Base-by-base conservation (phyloP, 352 stramenopile genomes). In the Globisporangium solare region DNA sequence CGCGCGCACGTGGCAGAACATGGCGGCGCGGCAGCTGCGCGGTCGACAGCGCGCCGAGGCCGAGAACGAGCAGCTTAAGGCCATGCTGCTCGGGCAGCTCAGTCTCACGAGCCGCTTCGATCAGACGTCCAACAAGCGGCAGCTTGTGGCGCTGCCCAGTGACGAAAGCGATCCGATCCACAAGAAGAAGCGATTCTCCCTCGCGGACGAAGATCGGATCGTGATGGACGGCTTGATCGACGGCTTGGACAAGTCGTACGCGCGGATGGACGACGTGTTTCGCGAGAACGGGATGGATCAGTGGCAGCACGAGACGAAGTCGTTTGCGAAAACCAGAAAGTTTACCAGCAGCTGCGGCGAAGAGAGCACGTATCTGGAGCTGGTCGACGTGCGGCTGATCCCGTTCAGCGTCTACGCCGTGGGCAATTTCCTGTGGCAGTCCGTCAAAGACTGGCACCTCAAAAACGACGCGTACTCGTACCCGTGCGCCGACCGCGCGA, bases 61-160 rank as follows among this genome's bases (percentile, higher is more conserved):
- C 17, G 58, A 64, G 43, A 58, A 59, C 45, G 22, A 42, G 51
- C 45, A 58, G 41, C 58, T 64, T 32, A 64, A 64, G 47, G 51
- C 50, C 32, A 54, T 58, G 43, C 51, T 64, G 51, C 43, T 58
- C 3, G 58, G 42, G n/a, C 58, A 64, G n/a, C 58, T 58, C 20
- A 64, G 51, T 5, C 22, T 64, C 2, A 51, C 50, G 6, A 49
- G 58, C 0, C 51, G 46, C 17, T 54, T 64, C 3, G 43, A 64
- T 17, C 50, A 64, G 31, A 54, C 31, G 6, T 58, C 58, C 12
- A 59, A 64, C 58, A 58, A 64, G n/a, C 58, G 58, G 8, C 58
- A 64, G 43, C 51, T 64, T 20, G 17, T 53, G 6, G 51, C 58
- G 11, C 15, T 62, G 7, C 56, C 56, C 2, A 45, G 51, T n/a